phyloP scores from a whole-genome alignment of 306 rosid species.

The Begonia peltatifolia region DNA sequence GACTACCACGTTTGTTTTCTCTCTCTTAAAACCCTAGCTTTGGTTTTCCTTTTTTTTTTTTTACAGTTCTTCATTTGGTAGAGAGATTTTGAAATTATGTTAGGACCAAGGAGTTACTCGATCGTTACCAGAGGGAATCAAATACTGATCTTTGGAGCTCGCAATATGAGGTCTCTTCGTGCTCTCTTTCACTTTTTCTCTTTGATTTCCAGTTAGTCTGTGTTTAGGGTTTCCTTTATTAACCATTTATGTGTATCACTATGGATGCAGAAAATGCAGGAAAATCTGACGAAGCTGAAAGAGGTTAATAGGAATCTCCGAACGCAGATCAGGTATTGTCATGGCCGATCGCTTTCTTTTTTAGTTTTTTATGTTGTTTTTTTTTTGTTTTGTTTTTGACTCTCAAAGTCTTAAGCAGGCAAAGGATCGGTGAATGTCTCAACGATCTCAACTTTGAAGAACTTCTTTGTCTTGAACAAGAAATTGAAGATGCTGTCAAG shows the following conservation, averaged over 20 bases:
- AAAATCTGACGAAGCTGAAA: conserved; percentile 37
- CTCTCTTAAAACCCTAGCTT: conserved; percentile 1
- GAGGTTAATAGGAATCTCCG: conserved; percentile 56
- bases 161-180: conserved; percentile 45
- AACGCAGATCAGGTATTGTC: conserved; percentile 49
- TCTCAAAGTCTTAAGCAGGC: conserved; percentile 20
- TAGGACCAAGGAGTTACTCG: conserved; percentile 66
- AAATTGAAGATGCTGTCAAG: conserved; percentile 41
- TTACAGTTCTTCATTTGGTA: not conserved
- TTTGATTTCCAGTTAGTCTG: not conserved
- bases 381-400: not conserved
- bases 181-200: too few species aligned
- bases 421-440: conserved; percentile 59
- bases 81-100: not conserved
- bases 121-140: conserved; percentile 44
- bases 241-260: not conserved
- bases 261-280: conserved; percentile 50
- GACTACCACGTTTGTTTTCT: conserved; percentile 31
- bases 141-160: conserved; percentile 67
- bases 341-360: too few species aligned
- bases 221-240: not conserved
- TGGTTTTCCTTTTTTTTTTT: not conserved
- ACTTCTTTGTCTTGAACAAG: conserved; percentile 43
- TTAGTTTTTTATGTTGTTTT: not conserved
- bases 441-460: conserved; percentile 44